phyloP scores from a whole-genome alignment of 2,329 filamentous ascomycete genomes.

The Colletotrichum spaethianum region DNA sequence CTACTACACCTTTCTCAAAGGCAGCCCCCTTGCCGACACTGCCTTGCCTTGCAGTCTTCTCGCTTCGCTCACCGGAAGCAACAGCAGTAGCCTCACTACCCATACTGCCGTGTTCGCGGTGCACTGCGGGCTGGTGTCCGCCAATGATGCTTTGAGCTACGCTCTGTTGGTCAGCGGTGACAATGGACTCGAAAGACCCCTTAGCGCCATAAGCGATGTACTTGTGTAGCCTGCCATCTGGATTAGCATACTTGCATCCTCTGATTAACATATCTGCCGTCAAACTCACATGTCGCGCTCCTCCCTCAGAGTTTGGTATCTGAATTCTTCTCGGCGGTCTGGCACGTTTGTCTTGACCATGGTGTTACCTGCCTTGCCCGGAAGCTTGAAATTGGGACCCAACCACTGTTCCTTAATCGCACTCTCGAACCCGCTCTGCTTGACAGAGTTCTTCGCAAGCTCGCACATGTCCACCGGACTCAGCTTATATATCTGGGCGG shows the following conservation, averaged over 20 bases:
- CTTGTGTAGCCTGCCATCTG: slow-evolving; percentile 26
- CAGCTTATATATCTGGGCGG: slow-evolving; percentile 98
- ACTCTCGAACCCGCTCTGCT: slow-evolving; percentile 93
- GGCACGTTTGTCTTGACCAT: slow-evolving; percentile 98
- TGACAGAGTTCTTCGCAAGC: slow-evolving; percentile 94
- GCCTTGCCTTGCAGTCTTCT: not conserved
- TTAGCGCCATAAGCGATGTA: slow-evolving; percentile 33
- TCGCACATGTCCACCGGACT: slow-evolving; percentile 99
- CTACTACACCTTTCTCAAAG: slow-evolving; percentile 14
- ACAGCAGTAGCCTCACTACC: not conserved
- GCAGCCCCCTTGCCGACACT: not conserved
- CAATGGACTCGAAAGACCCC: not conserved
- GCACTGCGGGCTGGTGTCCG: slow-evolving; percentile 17
- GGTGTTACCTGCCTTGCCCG: slow-evolving; percentile 87
- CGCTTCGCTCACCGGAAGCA: not conserved
- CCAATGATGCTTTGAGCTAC: slow-evolving; percentile 27
- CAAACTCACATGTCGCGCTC: slow-evolving; percentile 84
- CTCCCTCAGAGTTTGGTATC: slow-evolving; percentile 87
- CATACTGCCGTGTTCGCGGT: slow-evolving; percentile 1
- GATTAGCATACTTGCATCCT: slow-evolving; percentile 7
- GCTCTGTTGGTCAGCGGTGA: slow-evolving; percentile 25
- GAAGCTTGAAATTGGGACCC: slow-evolving; percentile 81
- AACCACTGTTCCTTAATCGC: slow-evolving; percentile 93
- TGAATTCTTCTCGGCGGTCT: slow-evolving; percentile 90
- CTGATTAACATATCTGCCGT: slow-evolving; percentile 13